These are phyloP conservation scores for Trametopsis cervina DNA, from an alignment of 768 basidiomycete genomes.

Conservation along the genomic window DNA sequence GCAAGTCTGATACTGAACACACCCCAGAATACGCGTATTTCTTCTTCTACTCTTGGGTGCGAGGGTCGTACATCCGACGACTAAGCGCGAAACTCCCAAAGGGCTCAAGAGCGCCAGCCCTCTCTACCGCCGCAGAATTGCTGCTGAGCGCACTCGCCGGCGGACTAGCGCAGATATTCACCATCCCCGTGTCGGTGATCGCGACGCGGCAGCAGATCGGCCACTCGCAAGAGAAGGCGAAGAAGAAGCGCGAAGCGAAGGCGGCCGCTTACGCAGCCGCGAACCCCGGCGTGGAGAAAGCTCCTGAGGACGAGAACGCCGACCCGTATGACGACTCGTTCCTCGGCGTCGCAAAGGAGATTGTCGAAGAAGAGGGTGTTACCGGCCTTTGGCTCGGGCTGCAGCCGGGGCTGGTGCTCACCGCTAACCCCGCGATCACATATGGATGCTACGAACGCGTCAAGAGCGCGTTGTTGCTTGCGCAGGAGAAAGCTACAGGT, in stretches of 20 bases:
- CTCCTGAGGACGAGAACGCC: slow-evolving; percentile 16
- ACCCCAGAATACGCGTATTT: slow-evolving; percentile 94
- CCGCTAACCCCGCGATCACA: slow-evolving; percentile 96
- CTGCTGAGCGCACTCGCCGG: slow-evolving; percentile 88
- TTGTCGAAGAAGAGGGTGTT: slow-evolving; percentile 83
- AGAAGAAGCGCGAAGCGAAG: not conserved
- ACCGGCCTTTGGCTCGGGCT: slow-evolving; percentile 90
- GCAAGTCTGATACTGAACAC: not conserved
- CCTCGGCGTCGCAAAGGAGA: slow-evolving; percentile 72
- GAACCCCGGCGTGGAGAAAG: slow-evolving; percentile 11
- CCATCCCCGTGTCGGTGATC: slow-evolving; percentile 95
- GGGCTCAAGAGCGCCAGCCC: slow-evolving; percentile 51
- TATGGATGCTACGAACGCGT: slow-evolving; percentile 93
- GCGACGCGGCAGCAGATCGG: slow-evolving; percentile 96
- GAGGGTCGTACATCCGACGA: slow-evolving; percentile 74
- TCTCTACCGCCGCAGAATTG: slow-evolving; percentile 78
- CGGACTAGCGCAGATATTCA: slow-evolving; percentile 94
- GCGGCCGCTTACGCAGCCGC: not conserved
- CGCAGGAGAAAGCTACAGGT: slow-evolving; percentile 36
- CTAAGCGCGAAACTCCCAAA: slow-evolving; percentile 50
- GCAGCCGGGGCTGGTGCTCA: slow-evolving; percentile 89
- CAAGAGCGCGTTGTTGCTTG: slow-evolving; percentile 64
- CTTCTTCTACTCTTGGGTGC: slow-evolving; percentile 95
- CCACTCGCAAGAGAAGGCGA: slow-evolving; percentile 24
- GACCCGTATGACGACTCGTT: slow-evolving; percentile 58